These are phyloP conservation scores for Kluyveromyces marxianus DNA, from an alignment of 1,139 yeast species.

Conservation along the genomic window DNA sequence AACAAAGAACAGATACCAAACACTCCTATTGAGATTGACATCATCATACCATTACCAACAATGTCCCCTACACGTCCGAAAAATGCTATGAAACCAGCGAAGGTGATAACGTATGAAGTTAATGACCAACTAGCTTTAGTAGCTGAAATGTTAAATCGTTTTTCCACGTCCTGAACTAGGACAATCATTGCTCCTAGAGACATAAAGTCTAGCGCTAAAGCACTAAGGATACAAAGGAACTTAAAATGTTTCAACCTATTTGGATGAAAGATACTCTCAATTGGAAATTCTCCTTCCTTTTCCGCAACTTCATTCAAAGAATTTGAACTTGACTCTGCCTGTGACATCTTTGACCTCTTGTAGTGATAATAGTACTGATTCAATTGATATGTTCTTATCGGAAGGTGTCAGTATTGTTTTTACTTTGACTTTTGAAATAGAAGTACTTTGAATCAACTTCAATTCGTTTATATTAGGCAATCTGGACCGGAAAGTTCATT, in stretches of 20 bases:
- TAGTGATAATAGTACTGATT: no score
- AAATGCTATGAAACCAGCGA: constrained; percentile 29
- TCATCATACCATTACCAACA: constrained; percentile 26
- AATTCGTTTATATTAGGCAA: no score
- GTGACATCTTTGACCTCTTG: no score
- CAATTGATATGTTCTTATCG: no score
- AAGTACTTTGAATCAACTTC: no score
- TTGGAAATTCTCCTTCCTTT: background rate
- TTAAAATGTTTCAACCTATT: background rate
- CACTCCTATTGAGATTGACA: constrained; percentile 9
- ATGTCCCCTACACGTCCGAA: constrained; percentile 30
- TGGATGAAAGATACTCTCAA: background rate
- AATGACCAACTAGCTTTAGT: constrained; percentile 24
- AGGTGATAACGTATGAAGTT: constrained; percentile 30
- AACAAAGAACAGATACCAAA: constrained; percentile 23
- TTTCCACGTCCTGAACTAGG: background rate
- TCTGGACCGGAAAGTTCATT: no score
- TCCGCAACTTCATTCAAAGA: background rate
- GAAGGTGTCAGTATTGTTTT: no score
- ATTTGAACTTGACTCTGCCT: no score
- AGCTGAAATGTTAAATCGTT: background rate
- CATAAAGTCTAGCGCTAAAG: constrained; percentile 1
- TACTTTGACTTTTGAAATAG: no score
- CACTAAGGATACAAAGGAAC: background rate
- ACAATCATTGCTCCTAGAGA: constrained; percentile 2